Evolutionary conservation across 2,329 filamentous ascomycete species (phyloP).

Genomic region (Xylaria digitata): DNA sequence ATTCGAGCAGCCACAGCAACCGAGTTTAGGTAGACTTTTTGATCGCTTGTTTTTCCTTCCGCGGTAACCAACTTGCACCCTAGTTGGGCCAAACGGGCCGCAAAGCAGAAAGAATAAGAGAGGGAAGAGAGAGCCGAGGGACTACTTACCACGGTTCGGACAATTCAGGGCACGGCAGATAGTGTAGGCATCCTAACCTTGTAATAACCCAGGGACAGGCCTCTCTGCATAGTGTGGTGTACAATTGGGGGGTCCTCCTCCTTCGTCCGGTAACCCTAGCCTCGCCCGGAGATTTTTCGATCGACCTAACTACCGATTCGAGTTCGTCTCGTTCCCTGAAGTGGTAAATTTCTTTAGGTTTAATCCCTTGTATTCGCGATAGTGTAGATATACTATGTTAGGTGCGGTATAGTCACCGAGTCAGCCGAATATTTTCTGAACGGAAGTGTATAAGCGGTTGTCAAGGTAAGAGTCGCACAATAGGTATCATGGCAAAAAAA

Average conservation of each 20-base stretch:
- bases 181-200: conserved; percentile 20
- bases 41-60: conserved; percentile 16
- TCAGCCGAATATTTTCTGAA: conserved; percentile 18
- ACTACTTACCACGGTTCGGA: conserved; percentile 32
- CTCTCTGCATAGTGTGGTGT: conserved; percentile 13
- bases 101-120: conserved; percentile 23
- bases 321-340: conserved; percentile 23
- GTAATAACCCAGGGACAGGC: conserved; percentile 28
- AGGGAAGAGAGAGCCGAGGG: conserved; percentile 16
- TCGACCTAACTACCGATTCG: conserved; percentile 37
- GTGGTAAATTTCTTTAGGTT: conserved; percentile 23
- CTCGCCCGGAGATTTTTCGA: conserved; percentile 36
- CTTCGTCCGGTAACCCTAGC: conserved; percentile 31
- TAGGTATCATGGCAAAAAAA: not conserved
- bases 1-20: conserved; percentile 35
- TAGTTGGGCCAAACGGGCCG: conserved; percentile 33
- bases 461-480: not conserved
- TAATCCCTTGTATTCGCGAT: conserved; percentile 15
- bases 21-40: conserved; percentile 17
- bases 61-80: conserved; percentile 1
- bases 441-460: conserved; percentile 1
- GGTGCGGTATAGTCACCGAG: conserved; percentile 29
- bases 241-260: conserved; percentile 25
- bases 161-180: conserved; percentile 35
- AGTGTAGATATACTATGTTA: conserved; percentile 2